A percentile compares a stretch with the other conserved stretches of the same genome.
Evolutionary conservation across 2,329 filamentous ascomycete genomes (phyloP).

Genomic region (Arthrobotrys iridis): DNA sequence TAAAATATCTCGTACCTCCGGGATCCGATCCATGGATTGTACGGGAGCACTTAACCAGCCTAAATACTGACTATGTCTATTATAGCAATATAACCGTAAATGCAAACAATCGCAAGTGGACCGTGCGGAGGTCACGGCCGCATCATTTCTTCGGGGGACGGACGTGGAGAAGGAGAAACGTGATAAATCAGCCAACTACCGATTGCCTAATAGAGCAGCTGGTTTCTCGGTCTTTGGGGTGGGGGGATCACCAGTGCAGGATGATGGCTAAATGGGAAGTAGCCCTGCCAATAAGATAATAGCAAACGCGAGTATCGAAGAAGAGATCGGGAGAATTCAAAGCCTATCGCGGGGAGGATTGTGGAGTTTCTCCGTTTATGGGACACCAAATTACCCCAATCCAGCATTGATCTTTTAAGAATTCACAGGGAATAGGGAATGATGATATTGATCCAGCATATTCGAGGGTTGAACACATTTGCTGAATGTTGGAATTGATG

Average conservation of each 20-base stretch:
- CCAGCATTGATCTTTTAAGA: no score
- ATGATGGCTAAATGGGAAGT: neutral
- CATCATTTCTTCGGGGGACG: conserved; percentile 16
- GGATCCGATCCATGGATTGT: conserved; percentile 49
- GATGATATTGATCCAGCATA: no score
- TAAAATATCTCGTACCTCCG: conserved; percentile 28
- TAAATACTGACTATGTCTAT: conserved; percentile 24
- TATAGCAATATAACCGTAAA: conserved; percentile 8
- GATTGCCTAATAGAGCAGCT: neutral
- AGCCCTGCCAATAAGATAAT: neutral
- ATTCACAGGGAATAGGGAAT: no score
- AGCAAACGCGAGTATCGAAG: neutral
- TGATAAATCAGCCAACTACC: neutral
- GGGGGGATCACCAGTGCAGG: neutral
- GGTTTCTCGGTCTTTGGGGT: neutral
- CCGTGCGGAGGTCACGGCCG: neutral
- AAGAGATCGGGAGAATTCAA: no score
- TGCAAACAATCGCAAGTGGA: neutral
- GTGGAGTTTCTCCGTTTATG: no score
- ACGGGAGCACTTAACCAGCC: conserved; percentile 29
- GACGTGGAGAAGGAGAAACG: conserved; percentile 20
- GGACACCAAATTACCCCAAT: no score
- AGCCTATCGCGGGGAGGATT: no score
- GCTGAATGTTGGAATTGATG: neutral
- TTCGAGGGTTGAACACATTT: neutral